Base-by-base conservation (phyloP, 495 filamentous ascomycete species). In the Aspergillus taichungensis region DNA sequence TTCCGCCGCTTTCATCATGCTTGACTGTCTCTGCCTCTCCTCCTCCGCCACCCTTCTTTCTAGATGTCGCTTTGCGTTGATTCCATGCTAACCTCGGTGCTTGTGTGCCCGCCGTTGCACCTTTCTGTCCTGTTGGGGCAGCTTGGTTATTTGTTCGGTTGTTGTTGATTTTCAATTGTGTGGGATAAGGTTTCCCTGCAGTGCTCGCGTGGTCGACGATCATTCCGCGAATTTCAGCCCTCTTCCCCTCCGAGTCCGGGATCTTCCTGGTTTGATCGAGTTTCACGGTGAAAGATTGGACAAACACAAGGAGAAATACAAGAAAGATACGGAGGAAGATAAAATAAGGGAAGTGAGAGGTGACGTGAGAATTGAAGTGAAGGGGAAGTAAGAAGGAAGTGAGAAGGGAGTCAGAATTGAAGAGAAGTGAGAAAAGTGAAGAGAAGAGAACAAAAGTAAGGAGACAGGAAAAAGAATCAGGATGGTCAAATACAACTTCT, bases 401-500 rank as follows among this genome's bases (percentile, higher is more conserved):
- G 12, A 34, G 9, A 10, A 14, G 35, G 35, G 9, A 37, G 13
- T 37, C 1, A 24, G 18, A 24, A 24, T 4, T n/a, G n/a, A n/a
- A n/a, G n/a, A n/a, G 18, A 24, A 24, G 18, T 24, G 18, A 24
- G 18, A 24, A 24, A 24, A 24, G 18, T 24, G 18, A 4, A 24
- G 18, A 24, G 18, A 24, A 24, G 33, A 34, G 33, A 34, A 2
- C 5, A 34, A 34, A 34, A 34, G 5, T 2, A 34, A 34, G 12
- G 12, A 12, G 5, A 34, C 9, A 34, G 32, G 5, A 34, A 5
- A 34, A 12, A 34, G 12, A 34, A 34, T 2, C 1, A 34, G 12
- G 32, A 34, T 12, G 32, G 32, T 34, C 32, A 34, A 34, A 12
- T 44, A 24, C 49, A 61, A 43, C 34, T 67, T 71, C 63, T 68